Evolutionary conservation across 2,329 filamentous ascomycete genomes (phyloP).

Genomic region (Aspergillus carbonarius): DNA sequence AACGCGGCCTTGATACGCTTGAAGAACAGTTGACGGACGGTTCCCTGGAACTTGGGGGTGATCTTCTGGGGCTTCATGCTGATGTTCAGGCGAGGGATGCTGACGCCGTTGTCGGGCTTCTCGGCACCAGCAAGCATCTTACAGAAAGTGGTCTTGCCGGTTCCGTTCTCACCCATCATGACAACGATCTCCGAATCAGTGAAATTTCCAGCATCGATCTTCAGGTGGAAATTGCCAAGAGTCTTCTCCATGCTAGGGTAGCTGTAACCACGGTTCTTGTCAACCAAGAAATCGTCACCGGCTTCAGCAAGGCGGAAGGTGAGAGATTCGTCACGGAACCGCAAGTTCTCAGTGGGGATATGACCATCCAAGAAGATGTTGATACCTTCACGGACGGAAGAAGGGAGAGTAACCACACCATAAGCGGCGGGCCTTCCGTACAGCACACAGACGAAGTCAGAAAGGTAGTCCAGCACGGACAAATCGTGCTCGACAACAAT

Average conservation of each 20-base stretch:
- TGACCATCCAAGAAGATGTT: slow-evolving; percentile 99
- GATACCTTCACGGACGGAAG: slow-evolving; percentile 97
- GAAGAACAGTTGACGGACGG: slow-evolving; percentile 96
- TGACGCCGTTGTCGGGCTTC: slow-evolving; percentile 78
- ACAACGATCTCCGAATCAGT: slow-evolving; percentile 98
- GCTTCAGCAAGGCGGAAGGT: slow-evolving; percentile 93
- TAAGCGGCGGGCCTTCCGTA: slow-evolving; percentile 96
- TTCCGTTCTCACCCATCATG: slow-evolving; percentile 99
- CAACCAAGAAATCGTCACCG: slow-evolving; percentile 80
- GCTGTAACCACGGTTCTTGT: slow-evolving; percentile 79
- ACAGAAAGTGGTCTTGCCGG: slow-evolving; percentile 99
- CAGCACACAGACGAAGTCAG: slow-evolving; percentile 95
- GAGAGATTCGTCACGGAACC: slow-evolving; percentile 94
- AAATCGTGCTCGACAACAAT: slow-evolving; percentile 99
- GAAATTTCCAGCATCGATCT: slow-evolving; percentile 78
- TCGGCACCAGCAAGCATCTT: slow-evolving; percentile 89
- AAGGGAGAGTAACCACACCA: slow-evolving; percentile 92
- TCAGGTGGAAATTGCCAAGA: slow-evolving; percentile 81
- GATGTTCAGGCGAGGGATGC: slow-evolving; percentile 91
- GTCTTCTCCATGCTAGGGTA: slow-evolving; percentile 95
- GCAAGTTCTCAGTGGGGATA: slow-evolving; percentile 96
- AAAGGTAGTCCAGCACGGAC: slow-evolving; percentile 96
- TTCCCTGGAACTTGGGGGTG: slow-evolving; percentile 95
- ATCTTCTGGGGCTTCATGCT: slow-evolving; percentile 99
- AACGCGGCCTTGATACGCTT: slow-evolving; percentile 99